Evolutionary conservation across 176 grass and related monocot species (phyloP), one percentile per base, ranked within the genome.

Genomic region (Tillandsia fasciculata): DNA sequence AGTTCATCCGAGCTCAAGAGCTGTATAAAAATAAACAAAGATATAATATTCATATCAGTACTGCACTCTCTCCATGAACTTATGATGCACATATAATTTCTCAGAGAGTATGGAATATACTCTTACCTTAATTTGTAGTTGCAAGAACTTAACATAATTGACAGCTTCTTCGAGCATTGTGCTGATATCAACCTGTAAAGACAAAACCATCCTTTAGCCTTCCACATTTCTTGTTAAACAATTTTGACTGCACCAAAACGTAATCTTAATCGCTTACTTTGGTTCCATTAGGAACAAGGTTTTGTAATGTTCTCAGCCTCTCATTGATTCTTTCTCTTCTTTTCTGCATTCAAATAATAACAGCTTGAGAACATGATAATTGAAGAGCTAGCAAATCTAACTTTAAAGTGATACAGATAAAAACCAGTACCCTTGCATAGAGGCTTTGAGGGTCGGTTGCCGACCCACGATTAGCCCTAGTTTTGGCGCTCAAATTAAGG

Each of bases 141-240:
- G 91, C 72, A 96, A 83, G 20, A 91, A 88, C 73, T 96, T 96
- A 33, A 96, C 91, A 74, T 88, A 91, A 8, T 88, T 52, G n/a
- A 88, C 80, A 26, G 91, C 87, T 79, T 91, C 91, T 76, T 96
- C 91, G 63, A 96, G 85, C 91, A 96, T 91, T 66, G 87, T 96
- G 77, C 91, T 96, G 65, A 96, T 86, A 66, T 96, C 87, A 51
- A 96, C 91, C 87, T 96, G 67, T 28, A 83, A 79, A 63, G 72
- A 26, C 63, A 74, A 69, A 23, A 18, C 72, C 48, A 48, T 14
- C 17, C 2, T 52, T 83, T 72, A 57, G 67, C 12, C 66, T 15
- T 66, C 49, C 48, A 49, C 49, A 23, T 49, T 15, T 29, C 69
- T 22, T 68, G 51, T 33, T 63, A 52, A 71, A 2, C 26, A 63